Evolutionary conservation across 768 basidiomycete species (phyloP), one percentile per base, ranked within the genome.

Genomic region (Boletus coccyginus): DNA sequence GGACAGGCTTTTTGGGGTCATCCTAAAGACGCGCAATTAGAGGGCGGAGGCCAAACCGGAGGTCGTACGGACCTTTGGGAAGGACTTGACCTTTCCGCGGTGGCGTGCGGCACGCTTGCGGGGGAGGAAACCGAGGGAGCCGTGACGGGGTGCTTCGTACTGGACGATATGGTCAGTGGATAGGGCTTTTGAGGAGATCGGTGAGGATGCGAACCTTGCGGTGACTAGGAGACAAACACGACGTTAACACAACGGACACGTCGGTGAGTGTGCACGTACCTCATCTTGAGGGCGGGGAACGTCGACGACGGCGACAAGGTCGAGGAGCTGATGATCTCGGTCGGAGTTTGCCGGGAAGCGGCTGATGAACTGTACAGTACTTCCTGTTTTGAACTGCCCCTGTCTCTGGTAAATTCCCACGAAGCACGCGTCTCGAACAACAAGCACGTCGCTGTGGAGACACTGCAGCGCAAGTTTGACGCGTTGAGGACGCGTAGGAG

Each of bases 111-210:
- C 82, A 70, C 96, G 87, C 81, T 99, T 98, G 73, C 91, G 86
- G 70, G 96, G 96, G 61, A 98, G 85, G 82, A 94, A 96, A 70
- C 94, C 96, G 68, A 98, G 87, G 63, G 94, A 97, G 71, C 96
- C 96, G 77, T 95, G 92, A 73, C 96, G 94, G 70, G 96, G 96
- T 64, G 94, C 93, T 89, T 98, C 95, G 80, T 87, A 98, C 94
- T 96, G 71, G 47, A 57, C 38, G 67, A 57, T 53, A 55, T 48
- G 63, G 57, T 71, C 40, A 71, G 62, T 50, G 56, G 50, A 47
- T 36, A 5, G 10, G 10, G 31, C 24, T 13, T 33, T 44, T 12
- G 38, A 29, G 10, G 36, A 35, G 63, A 57, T 61, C 40, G 35
- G 61, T 71, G 77, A 43, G 62, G 50, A 56, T 31, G 49, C 63